These are phyloP conservation scores for Citrus australasica DNA, from an alignment of 345 rosid species.

Conservation along the genomic window DNA sequence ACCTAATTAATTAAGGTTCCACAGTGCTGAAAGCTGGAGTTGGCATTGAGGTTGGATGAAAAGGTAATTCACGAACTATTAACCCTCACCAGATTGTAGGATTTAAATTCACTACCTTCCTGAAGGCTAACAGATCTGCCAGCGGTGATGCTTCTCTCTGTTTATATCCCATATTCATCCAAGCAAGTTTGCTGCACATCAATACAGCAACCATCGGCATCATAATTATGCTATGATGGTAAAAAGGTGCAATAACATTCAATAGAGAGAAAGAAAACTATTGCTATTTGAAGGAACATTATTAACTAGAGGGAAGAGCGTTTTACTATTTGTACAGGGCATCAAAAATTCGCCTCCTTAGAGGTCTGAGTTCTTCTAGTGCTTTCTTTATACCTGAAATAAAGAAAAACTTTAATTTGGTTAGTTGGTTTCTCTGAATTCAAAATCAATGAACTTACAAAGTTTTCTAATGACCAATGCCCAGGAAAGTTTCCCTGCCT, in stretches of 20 bases:
- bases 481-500: slow-evolving; percentile 34
- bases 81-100: background rate
- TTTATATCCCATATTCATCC: slow-evolving; percentile 87
- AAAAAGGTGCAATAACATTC: background rate
- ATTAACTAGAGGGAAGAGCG: slow-evolving; percentile 2
- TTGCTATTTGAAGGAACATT: background rate
- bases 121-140: slow-evolving; percentile 91
- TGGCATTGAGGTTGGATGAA: background rate
- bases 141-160: slow-evolving; percentile 75
- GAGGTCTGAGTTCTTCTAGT: slow-evolving; percentile 69
- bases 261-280: background rate
- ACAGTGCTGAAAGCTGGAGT: background rate
- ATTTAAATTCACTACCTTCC: slow-evolving; percentile 54
- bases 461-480: background rate
- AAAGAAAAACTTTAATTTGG: background rate
- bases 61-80: background rate
- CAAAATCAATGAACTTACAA: slow-evolving; percentile 2
- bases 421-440: background rate
- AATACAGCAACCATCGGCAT: slow-evolving; percentile 9
- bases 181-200: slow-evolving; percentile 70
- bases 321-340: slow-evolving; percentile 75
- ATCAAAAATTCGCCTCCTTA: slow-evolving; percentile 57
- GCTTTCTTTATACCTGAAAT: slow-evolving; percentile 56
- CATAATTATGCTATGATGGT: background rate
- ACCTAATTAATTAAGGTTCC: background rate